Base-by-base conservation (phyloP, 139 green algal genomes). In the Diplosphaera chodatii region DNA sequence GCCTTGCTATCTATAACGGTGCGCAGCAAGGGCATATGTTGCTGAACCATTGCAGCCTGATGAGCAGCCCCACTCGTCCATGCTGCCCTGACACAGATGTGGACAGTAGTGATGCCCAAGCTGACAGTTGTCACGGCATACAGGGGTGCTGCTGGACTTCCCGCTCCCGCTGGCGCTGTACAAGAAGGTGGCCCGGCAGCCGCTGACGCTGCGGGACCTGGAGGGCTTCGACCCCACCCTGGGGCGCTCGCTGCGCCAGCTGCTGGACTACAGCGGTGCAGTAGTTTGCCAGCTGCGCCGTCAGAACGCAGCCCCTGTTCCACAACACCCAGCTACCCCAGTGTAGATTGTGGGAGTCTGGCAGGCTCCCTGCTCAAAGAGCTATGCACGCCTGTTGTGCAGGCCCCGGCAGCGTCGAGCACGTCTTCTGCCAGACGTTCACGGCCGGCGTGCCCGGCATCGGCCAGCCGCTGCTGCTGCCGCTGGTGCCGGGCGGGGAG, bases 1-100 rank as follows among this genome's bases (percentile, higher is more conserved):
- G 92, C 3, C 83, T 97, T 40, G 91, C 92, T 55, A 89, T 97
- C 66, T 97, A 97, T 86, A 97, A 97, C 84, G 79, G 48, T 59
- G 48, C 48, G 48, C 13, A 8, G 10, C 37, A 13, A 21, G 10
- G 10, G 13, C 13, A 48, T 13, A 48, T 21, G 37, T 48, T 48
- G n/a, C n/a, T n/a, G n/a, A n/a, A n/a, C n/a, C n/a, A n/a, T n/a
- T n/a, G n/a, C n/a, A n/a, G n/a, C n/a, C n/a, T n/a, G n/a, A n/a
- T n/a, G n/a, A n/a, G n/a, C n/a, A n/a, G n/a, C n/a, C n/a, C n/a
- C n/a, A n/a, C n/a, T n/a, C n/a, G n/a, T n/a, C n/a, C n/a, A n/a
- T n/a, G n/a, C n/a, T n/a, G n/a, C n/a, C n/a, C n/a, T n/a, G n/a
- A n/a, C n/a, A n/a, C n/a, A n/a, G n/a, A n/a, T n/a, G n/a, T n/a